Evolutionary conservation across 768 basidiomycete genomes (phyloP), one percentile per base, ranked within the genome.

Genomic region (Brasilioporus rufonigricans): DNA sequence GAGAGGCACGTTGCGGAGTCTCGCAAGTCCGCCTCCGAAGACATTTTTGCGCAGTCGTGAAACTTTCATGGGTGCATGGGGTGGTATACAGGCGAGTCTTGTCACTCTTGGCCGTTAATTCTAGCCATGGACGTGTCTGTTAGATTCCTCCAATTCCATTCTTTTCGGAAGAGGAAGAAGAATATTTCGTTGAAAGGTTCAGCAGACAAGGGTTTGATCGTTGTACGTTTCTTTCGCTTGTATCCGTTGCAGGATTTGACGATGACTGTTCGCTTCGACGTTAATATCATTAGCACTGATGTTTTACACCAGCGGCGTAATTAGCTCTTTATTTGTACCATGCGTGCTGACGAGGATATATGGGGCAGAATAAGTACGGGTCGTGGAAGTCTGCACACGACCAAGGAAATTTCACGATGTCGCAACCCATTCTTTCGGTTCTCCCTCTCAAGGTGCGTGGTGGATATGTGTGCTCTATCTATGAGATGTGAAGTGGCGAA

Each of bases 111-210:
- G n/a, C n/a, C 12, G 32, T 36, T 16, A 2, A 8, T 35, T 10
- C 29, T 26, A 13, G 23, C 12, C 12, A 29, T 5, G 0, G 18
- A 38, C 23, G 14, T 36, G n/a, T n/a, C n/a, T 35, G 1, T 18
- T 45, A 87, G 83, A 82, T 88, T 33, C 79, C 82, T 2, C 77
- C 80, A 0, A 76, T 87, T 45, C 79, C 82, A 0, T 89, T 84
- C 68, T 78, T 89, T 41, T 76, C 78, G 0, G 40, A 62, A 0
- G 77, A 79, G 11, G 85, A 90, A 65, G 88, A 90, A 61, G 80
- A 85, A 60, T 89, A 89, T 62, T 81, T 87, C 55, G 78, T 88
- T 0, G 77, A 86, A 48, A 81, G 84, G 57, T 89, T 81, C 58
- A 62, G 63, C 38, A 71, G 72, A 11, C 83, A 82, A 58, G 82